Base-by-base conservation (phyloP, 2,329 filamentous ascomycete genomes). In the Acrodontium crateriforme region DNA sequence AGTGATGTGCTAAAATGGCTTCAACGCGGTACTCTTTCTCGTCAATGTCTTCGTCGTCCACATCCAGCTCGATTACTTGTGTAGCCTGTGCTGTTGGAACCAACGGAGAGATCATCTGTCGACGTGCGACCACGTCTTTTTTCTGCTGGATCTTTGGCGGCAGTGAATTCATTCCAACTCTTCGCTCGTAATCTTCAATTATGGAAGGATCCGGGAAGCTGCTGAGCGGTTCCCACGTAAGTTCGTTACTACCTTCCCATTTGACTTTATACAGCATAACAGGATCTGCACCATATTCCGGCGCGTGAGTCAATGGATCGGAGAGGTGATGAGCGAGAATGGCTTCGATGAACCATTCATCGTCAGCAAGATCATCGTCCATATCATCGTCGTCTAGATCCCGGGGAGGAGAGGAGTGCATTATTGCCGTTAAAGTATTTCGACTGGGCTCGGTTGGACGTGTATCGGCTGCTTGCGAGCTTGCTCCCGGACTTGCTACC, bases 21-120 rank as follows among this genome's bases (percentile, higher is more conserved):
- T 51, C 48, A 16, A 52, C 40, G 11, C 42, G 29, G 24, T 34
- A 50, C 22, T 45, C 42, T 13, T 32, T 41, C 3, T 45, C 41
- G 2, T 37, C 37, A 7, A 34, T 23, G 12, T 33, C 28, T n/a
- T 31, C 30, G 14, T 28, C 26, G 10, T 22, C 30, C 10, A 33
- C 25, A n/a, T n/a, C n/a, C n/a, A n/a, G n/a, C n/a, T n/a, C n/a
- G n/a, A n/a, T n/a, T n/a, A n/a, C n/a, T n/a, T n/a, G n/a, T n/a
- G n/a, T n/a, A n/a, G n/a, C n/a, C n/a, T n/a, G n/a, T n/a, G n/a
- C n/a, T n/a, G n/a, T n/a, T n/a, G n/a, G n/a, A n/a, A n/a, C n/a
- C n/a, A n/a, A n/a, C n/a, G n/a, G n/a, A n/a, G n/a, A n/a, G n/a
- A n/a, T n/a, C n/a, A n/a, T n/a, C n/a, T n/a, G n/a, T n/a, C n/a